Conservation (phyloP, 2,329 filamentous ascomycete species). For the Xylaria multiplex region DNA sequence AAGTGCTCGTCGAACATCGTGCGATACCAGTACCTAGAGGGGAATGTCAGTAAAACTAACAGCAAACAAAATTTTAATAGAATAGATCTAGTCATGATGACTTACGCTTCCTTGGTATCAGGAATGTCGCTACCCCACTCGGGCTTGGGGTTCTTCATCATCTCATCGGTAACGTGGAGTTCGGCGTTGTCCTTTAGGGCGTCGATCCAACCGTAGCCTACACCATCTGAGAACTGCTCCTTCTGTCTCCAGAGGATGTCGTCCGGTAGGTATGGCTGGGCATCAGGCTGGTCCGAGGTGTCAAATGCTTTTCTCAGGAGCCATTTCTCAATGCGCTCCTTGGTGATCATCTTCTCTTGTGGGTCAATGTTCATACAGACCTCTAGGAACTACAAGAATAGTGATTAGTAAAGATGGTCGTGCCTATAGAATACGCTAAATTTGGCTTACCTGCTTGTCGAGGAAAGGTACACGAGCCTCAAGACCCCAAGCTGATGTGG, state of each 20-base stretch:
- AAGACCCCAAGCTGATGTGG: conserved; percentile 95
- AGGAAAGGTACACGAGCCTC: conserved; percentile 98
- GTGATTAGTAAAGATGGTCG: neutral
- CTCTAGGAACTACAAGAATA: conserved; percentile 77
- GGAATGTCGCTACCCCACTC: conserved; percentile 95
- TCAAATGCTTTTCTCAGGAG: conserved; percentile 98
- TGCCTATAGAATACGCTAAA: conserved; percentile 33
- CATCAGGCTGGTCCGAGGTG: conserved; percentile 83
- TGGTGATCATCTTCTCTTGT: conserved; percentile 92
- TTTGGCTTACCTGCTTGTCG: conserved; percentile 78
- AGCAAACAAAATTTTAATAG: neutral
- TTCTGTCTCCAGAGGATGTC: conserved; percentile 98
- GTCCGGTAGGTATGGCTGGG: conserved; percentile 89
- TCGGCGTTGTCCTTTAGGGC: conserved; percentile 95
- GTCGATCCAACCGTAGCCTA: conserved; percentile 99
- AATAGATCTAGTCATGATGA: conserved; percentile 36
- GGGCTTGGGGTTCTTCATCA: conserved; percentile 97
- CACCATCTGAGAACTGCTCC: conserved; percentile 98
- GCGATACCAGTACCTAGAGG: conserved; percentile 88
- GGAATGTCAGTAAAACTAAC: neutral
- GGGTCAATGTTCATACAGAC: conserved; percentile 94
- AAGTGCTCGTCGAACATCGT: conserved; percentile 99
- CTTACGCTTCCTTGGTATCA: conserved; percentile 94
- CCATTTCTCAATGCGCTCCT: conserved; percentile 93
- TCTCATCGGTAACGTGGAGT: conserved; percentile 89